phyloP scores from a whole-genome alignment of 305 asterid genomes.

The Salvia sclarea region DNA sequence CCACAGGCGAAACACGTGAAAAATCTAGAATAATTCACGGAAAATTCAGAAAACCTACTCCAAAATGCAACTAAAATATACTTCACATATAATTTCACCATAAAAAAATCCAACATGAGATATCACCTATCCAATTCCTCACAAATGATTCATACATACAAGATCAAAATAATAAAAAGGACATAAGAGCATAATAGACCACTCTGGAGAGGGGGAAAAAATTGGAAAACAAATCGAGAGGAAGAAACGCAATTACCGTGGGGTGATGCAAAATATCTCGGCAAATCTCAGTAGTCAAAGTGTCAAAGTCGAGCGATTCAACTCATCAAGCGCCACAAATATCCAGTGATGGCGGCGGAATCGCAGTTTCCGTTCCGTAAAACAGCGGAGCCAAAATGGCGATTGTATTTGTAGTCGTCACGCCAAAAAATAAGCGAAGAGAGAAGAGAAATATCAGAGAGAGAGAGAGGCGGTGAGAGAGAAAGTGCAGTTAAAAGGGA shows the following conservation, averaged over 20 bases:
- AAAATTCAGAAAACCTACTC: conserved; percentile 9
- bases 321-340: conserved; percentile 26
- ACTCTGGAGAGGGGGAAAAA: background rate
- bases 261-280: conserved; percentile 37
- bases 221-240: conserved; percentile 14
- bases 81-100: conserved; percentile 15
- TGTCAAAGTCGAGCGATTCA: conserved; percentile 49
- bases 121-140: conserved; percentile 7
- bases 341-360: conserved; percentile 32
- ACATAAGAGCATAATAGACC: background rate
- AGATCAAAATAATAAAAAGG: background rate
- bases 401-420: conserved; percentile 16
- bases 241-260: conserved; percentile 35
- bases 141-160: conserved; percentile 11
- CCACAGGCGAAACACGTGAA: background rate
- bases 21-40: conserved; percentile 9
- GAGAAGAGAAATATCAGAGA: conserved; percentile 9
- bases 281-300: conserved; percentile 46
- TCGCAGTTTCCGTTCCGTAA: conserved; percentile 34
- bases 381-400: conserved; percentile 28
- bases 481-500: conserved; percentile 14
- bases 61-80: conserved; percentile 8
- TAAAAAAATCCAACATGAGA: background rate
- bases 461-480: conserved; percentile 21
- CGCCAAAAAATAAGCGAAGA: background rate